Base-by-base conservation (phyloP, 2,329 filamentous ascomycete genomes). In the Neoascochyta sp. region DNA sequence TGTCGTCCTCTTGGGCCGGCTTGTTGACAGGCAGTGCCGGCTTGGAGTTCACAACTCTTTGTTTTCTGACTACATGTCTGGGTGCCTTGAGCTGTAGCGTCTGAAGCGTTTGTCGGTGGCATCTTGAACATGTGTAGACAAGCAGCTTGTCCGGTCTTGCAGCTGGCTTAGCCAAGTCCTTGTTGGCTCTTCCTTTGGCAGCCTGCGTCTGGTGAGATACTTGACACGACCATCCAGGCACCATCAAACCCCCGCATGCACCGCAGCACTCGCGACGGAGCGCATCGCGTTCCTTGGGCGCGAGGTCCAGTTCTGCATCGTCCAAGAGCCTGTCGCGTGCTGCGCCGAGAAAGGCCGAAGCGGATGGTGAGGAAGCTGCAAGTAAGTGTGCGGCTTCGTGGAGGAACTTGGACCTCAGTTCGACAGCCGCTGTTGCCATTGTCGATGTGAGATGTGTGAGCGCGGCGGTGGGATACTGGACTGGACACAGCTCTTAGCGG, bases 211-310 rank as follows among this genome's bases (percentile, higher is more conserved):
- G 33, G 8, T 32, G 45, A 8, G 41, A 34, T 13, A 56, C 39
- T 9, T 43, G 43, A 29, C 52, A 60, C 29, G 60, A 60, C 49
- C 52, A 56, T 32, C 62, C 62, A n/a, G 59, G 53, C 23, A 66
- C 36, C 42, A 66, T 43, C 5, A 53, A 27, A 28, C 45, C 58
- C 5, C 64, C 64, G 32, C 64, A 67, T 9, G 60, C 54, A 23
- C 52, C 47, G 34, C 64, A 67, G 9, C 55, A 34, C 7, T 52
- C 47, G 32, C 57, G 48, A 23, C 49, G 52, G 26, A 51, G 46
- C 21, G 52, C 44, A 31, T 58, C 53, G 31, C 34, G 40, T 25
- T 59, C 54, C 36, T 56, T 61, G 21, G 35, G 41, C 11, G 51
- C 20, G 12, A 46, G 29, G 18, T 50, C 43, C 8, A 54, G 21